These are phyloP conservation scores for Crotalaria pallida DNA, from an alignment of 306 rosid species.

Conservation along the genomic window DNA sequence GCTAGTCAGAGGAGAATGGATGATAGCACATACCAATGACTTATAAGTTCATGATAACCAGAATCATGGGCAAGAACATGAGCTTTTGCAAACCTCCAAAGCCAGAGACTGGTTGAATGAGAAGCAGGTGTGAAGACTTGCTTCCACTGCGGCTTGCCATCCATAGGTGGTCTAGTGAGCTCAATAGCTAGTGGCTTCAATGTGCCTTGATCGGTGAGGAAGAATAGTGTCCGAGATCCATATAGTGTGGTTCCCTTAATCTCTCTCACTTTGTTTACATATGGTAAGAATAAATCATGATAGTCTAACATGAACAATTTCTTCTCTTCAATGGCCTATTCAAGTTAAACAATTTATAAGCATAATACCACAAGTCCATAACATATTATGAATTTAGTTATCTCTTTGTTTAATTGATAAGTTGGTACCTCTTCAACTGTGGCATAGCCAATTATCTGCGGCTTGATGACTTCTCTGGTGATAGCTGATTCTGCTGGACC, in stretches of 20 bases:
- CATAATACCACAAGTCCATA: not conserved
- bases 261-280: conserved; percentile 43
- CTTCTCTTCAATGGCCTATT: conserved; percentile 32
- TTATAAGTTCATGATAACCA: conserved; percentile 41
- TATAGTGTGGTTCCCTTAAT: conserved; percentile 34
- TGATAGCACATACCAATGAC: conserved; percentile 29
- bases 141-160: conserved; percentile 43
- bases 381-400: not conserved
- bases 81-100: conserved; percentile 46
- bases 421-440: conserved; percentile 37
- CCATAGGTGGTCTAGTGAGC: conserved; percentile 30
- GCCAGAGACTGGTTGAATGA: conserved; percentile 37
- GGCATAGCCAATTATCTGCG: conserved; percentile 27
- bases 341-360: not conserved
- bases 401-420: not conserved
- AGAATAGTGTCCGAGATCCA: conserved; percentile 43
- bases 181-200: conserved; percentile 51
- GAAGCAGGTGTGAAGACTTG: conserved; percentile 32
- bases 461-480: conserved; percentile 35
- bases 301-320: conserved; percentile 43
- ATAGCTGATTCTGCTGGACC: conserved; percentile 52
- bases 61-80: conserved; percentile 48
- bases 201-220: conserved; percentile 39
- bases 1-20: not conserved
- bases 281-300: conserved; percentile 41